Evolutionary conservation across 192 early-diverging fungal species (phyloP).

Genomic region (Podila verticillata): DNA sequence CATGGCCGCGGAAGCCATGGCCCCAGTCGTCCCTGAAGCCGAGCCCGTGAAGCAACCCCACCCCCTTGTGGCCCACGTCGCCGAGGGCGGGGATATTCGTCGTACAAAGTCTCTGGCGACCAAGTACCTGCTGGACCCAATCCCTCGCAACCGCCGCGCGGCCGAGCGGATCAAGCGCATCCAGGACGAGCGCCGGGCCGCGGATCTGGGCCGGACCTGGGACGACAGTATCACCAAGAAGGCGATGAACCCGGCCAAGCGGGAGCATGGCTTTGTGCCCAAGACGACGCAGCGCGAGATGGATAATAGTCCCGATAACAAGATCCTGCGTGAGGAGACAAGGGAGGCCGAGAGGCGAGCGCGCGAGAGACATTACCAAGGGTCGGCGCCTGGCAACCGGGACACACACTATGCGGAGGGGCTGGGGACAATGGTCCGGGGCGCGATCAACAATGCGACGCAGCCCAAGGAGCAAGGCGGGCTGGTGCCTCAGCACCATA

Average conservation of each 20-base stretch:
- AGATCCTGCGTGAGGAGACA: constrained; percentile 5
- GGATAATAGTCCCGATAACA: not conserved
- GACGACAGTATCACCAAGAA: constrained; percentile 50
- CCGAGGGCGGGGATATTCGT: constrained; percentile 21
- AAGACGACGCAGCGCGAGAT: constrained; percentile 18
- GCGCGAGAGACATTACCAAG: constrained; percentile 13
- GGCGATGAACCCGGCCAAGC: constrained; percentile 31
- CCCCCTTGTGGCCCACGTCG: not conserved
- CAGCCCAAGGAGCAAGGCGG: constrained; percentile 20
- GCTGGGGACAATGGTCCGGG: constrained; percentile 11
- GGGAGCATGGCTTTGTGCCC: constrained; percentile 40
- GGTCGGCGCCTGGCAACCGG: constrained; percentile 6
- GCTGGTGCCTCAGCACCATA: constrained; percentile 16
- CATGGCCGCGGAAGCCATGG: not conserved
- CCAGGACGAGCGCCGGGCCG: constrained; percentile 6
- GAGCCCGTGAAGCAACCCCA: not conserved
- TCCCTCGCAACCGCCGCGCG: constrained; percentile 26
- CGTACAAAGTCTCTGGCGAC: constrained; percentile 24
- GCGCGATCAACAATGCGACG: constrained; percentile 3
- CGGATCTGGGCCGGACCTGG: constrained; percentile 18
- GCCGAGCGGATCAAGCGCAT: constrained; percentile 18
- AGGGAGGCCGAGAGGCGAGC: constrained; percentile 12
- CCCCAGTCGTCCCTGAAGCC: not conserved
- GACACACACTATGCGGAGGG: constrained; percentile 26
- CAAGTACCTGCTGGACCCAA: constrained; percentile 33